phyloP scores from a whole-genome alignment of 2,329 filamentous ascomycete species.

The Aspergillus sojae region DNA sequence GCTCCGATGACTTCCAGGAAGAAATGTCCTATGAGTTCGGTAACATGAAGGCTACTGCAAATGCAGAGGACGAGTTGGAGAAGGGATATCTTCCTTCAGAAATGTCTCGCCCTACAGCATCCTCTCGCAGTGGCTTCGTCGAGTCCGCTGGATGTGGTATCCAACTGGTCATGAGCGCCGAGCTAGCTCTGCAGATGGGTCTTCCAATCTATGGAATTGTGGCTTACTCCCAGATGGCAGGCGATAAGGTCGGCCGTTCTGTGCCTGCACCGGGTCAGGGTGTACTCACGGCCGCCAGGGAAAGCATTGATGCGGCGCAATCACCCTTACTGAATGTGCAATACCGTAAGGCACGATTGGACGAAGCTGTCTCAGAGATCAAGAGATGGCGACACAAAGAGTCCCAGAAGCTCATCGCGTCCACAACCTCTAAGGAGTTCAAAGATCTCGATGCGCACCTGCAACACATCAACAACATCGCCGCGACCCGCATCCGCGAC shows the following conservation, averaged over 20 bases:
- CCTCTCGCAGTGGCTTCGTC: conserved; percentile 97
- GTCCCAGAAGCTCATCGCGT: conserved; percentile 69
- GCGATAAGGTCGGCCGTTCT: conserved; percentile 98
- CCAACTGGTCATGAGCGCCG: conserved; percentile 97
- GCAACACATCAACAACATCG: conserved; percentile 34
- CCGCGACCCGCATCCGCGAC: not conserved
- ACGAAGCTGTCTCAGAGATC: conserved; percentile 90
- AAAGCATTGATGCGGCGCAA: conserved; percentile 87
- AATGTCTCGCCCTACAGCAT: conserved; percentile 97
- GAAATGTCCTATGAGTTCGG: conserved; percentile 99
- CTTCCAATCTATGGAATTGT: conserved; percentile 96
- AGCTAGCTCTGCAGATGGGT: conserved; percentile 95
- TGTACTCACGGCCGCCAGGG: conserved; percentile 92
- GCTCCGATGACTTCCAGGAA: conserved; percentile 98
- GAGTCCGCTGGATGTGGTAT: conserved; percentile 98
- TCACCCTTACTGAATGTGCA: conserved; percentile 96
- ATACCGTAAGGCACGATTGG: conserved; percentile 92
- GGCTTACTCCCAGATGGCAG: conserved; percentile 91
- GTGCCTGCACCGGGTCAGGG: conserved; percentile 95
- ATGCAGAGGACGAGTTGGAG: conserved; percentile 91
- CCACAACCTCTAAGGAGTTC: conserved; percentile 42
- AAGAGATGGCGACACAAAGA: conserved; percentile 96
- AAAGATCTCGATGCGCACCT: conserved; percentile 80
- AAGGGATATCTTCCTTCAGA: conserved; percentile 94
- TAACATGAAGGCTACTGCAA: conserved; percentile 99